Evolutionary conservation across 768 basidiomycete genomes (phyloP).

Genomic region (Postia placenta): DNA sequence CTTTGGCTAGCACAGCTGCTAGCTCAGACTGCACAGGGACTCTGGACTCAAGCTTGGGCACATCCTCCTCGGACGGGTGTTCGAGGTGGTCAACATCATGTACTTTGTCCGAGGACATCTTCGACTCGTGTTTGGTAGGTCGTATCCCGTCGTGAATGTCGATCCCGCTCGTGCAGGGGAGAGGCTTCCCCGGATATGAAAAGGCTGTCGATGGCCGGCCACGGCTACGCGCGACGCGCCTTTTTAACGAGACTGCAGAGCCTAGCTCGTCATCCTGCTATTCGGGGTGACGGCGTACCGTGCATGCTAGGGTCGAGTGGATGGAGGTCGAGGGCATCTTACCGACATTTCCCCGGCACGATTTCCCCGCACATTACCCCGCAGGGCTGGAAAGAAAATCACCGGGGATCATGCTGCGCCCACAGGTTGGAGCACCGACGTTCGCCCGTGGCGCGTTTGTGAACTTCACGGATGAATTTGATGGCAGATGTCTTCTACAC

Average conservation of each 20-base stretch:
- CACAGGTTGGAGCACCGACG: not conserved
- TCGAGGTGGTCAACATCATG: not conserved
- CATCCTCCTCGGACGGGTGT: not conserved
- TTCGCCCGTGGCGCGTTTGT: not conserved
- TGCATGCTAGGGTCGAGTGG: not conserved
- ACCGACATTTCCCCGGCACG: not conserved
- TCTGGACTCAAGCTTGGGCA: not conserved
- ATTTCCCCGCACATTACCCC: constrained; percentile 4
- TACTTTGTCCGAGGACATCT: constrained; percentile 1
- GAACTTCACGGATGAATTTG: not conserved
- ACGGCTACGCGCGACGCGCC: not conserved
- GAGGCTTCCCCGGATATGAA: not conserved
- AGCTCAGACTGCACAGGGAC: not conserved
- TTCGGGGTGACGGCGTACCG: constrained; percentile 2
- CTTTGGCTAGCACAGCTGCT: constrained; percentile 1
- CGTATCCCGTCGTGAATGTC: not conserved
- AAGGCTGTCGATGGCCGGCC: not conserved
- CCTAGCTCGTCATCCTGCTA: constrained; percentile 1
- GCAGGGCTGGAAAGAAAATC: constrained; percentile 1
- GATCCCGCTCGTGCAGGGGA: not conserved
- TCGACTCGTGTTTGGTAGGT: too few species aligned
- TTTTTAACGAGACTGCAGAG: not conserved
- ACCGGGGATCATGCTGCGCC: constrained; percentile 6
- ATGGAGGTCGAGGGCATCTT: not conserved
- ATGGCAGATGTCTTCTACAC: too few species aligned